Base-by-base conservation (phyloP, 345 rosid species). In the Rhizophora apiculata region DNA sequence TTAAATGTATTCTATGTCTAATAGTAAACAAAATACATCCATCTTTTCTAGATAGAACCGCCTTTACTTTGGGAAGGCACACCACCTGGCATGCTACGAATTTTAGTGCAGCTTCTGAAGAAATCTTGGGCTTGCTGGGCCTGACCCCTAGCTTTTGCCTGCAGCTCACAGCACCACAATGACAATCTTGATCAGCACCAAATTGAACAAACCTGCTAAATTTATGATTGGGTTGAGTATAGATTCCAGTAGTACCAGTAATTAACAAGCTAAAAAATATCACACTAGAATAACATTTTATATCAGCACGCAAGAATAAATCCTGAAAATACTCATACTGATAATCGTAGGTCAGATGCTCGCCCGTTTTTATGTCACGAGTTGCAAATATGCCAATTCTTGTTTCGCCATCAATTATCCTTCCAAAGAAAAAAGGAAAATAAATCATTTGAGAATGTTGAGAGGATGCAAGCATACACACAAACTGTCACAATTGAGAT, bases 331-430 rank as follows among this genome's bases (percentile, higher is more conserved):
- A 73, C 26, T 67, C 96, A 63, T 89, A 95, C 99, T 87, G 92
- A 76, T 95, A 95, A 83, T 95, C 99, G 57, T 95, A 95, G 32
- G 96, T 95, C 74, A 95, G 80, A 74, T 85, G 91, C 84, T 95
- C 96, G 78, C 98, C 98, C 87, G 73, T 89, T 73, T 72, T 78
- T 37, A 95, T 92, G 75, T 83, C 85, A 54, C 87, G 82, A 18
- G 79, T 86, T 6, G 98, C 96, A 82, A 95, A 95, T 67, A 95
- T 90, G 48, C 96, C 98, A 26, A 92, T 85, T 83, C 99, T 88
- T 20, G 97, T 92, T 82, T 95, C 98, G 31, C 99, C 98, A 78
- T 92, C 99, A 67, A 85, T 90, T 80, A 92, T 95, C 99, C 99
- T 92, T 73, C 3, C 32, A 24, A 27, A 67, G 20, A 62, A 20